Percentiles rank a stretch among this genome's conserved stretches.
phyloP scores from a whole-genome alignment of 352 stramenopile genomes.

The Discostella stelligera region DNA sequence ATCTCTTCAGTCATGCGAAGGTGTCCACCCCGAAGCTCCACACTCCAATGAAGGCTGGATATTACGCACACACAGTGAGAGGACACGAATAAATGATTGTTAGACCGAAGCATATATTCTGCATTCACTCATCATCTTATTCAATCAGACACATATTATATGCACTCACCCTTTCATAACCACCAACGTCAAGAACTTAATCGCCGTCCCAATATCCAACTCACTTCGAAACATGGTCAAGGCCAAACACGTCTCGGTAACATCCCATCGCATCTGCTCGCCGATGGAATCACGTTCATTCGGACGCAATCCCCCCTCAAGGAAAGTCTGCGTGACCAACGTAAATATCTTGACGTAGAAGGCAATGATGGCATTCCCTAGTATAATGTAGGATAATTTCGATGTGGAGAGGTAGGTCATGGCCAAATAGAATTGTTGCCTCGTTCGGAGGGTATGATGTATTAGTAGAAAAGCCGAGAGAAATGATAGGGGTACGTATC shows the following conservation, averaged over 20 bases:
- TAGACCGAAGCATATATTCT: neutral
- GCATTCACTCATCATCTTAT: neutral
- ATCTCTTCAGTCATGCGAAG: slow-evolving; percentile 77
- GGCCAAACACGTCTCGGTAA: slow-evolving; percentile 98
- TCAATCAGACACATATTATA: neutral
- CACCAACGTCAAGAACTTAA: slow-evolving; percentile 93
- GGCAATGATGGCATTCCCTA: slow-evolving; percentile 93
- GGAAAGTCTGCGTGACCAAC: slow-evolving; percentile 86
- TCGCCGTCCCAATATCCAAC: slow-evolving; percentile 92
- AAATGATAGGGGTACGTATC: slow-evolving; percentile 87
- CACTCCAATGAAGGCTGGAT: slow-evolving; percentile 81
- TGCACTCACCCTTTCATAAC: slow-evolving; percentile 88
- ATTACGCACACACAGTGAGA: neutral
- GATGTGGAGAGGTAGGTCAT: slow-evolving; percentile 95
- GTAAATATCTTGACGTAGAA: slow-evolving; percentile 87
- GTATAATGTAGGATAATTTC: slow-evolving; percentile 93
- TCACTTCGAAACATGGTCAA: slow-evolving; percentile 98
- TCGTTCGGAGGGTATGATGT: slow-evolving; percentile 90
- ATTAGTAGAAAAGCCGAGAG: slow-evolving; percentile 85
- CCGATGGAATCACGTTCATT: slow-evolving; percentile 88
- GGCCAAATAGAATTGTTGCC: slow-evolving; percentile 95
- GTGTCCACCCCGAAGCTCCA: slow-evolving; percentile 87
- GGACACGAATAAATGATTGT: neutral
- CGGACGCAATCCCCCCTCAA: slow-evolving; percentile 84
- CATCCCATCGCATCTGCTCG: slow-evolving; percentile 95